phyloP scores from a whole-genome alignment of 2,329 filamentous ascomycete genomes.

The Ceratocystis huliohia region DNA sequence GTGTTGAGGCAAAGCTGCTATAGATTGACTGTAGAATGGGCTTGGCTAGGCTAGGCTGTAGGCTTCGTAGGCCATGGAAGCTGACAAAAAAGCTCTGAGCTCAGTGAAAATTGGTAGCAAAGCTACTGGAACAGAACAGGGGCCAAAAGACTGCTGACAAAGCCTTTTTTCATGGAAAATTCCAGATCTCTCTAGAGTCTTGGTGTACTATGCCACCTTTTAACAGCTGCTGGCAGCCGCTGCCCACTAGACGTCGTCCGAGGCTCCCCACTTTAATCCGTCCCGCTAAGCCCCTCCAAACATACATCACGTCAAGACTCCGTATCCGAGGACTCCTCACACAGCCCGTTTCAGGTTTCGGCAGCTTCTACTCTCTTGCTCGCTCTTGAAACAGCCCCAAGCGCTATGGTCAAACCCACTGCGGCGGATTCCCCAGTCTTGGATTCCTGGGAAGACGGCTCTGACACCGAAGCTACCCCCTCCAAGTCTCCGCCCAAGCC shows the following conservation, averaged over 20 bases:
- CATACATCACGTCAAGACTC: not conserved
- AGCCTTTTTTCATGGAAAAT: conserved; percentile 18
- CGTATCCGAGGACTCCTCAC: not conserved
- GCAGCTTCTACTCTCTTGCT: not conserved
- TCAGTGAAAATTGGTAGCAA: not conserved
- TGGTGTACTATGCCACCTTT: not conserved
- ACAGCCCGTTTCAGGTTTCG: not conserved
- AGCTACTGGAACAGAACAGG: not conserved
- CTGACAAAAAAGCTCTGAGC: not conserved
- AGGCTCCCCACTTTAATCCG: not conserved
- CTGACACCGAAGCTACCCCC: conserved; percentile 29
- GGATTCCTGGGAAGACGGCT: conserved; percentile 47
- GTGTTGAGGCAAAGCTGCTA: no score
- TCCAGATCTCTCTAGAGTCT: conserved; percentile 22
- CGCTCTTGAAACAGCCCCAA: not conserved
- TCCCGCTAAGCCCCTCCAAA: not conserved
- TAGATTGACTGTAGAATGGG: no score
- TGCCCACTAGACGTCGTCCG: not conserved
- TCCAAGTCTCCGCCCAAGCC: not conserved
- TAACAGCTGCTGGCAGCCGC: not conserved
- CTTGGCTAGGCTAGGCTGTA: not conserved
- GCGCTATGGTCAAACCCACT: conserved; percentile 11
- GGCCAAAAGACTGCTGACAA: conserved; percentile 15
- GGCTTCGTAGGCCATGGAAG: not conserved
- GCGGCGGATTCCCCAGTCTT: conserved; percentile 26